Evolutionary conservation across 345 rosid genomes (phyloP).

Genomic region (Rubroshorea leprosula): DNA sequence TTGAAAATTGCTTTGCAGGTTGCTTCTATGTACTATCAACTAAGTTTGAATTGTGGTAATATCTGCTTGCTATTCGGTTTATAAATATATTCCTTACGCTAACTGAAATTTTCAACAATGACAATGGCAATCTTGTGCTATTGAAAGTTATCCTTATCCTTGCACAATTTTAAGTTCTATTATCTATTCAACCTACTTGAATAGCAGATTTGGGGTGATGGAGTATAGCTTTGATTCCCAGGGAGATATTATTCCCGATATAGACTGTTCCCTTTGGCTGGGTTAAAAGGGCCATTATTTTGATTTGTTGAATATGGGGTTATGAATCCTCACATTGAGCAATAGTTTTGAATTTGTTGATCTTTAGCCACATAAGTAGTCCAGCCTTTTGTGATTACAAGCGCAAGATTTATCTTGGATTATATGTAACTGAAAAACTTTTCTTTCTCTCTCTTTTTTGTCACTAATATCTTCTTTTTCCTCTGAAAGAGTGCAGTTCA

Average conservation of each 20-base stretch:
- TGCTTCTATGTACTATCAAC: conserved; percentile 7
- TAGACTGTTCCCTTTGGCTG: no score
- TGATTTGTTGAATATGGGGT: no score
- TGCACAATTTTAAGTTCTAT: not conserved
- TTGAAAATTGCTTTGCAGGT: conserved; percentile 96
- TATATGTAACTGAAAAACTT: not conserved
- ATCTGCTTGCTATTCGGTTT: not conserved
- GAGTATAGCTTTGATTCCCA: no score
- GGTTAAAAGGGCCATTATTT: no score
- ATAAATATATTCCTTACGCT: not conserved
- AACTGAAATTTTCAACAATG: not conserved
- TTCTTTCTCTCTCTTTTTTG: conserved; percentile 9
- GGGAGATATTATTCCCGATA: no score
- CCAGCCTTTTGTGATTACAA: no score
- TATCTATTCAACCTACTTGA: no score
- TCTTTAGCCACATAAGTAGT: no score
- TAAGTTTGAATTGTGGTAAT: not conserved
- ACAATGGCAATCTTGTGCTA: not conserved
- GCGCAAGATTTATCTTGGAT: no score
- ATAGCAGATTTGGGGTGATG: no score
- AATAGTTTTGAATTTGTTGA: no score
- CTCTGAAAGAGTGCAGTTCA: conserved; percentile 81
- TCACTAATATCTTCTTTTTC: conserved; percentile 20
- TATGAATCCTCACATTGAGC: no score
- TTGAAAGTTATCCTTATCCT: not conserved